Base-by-base conservation (phyloP, 2,329 filamentous ascomycete genomes). In the Camptophora hylomeconis region DNA sequence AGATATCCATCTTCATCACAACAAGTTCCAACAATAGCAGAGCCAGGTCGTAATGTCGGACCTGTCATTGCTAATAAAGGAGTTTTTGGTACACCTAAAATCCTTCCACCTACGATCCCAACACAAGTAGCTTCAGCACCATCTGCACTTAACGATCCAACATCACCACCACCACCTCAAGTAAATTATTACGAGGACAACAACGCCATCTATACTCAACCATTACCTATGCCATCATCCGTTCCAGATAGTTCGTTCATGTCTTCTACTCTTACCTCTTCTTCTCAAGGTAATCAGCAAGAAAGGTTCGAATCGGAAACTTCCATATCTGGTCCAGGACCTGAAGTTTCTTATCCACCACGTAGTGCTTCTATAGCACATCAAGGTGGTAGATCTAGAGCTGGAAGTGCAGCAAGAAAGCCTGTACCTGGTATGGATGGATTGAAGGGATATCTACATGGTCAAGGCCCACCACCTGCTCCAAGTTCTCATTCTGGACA, bases 101-200 rank as follows among this genome's bases (percentile, higher is more conserved):
- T n/a, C n/a, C n/a, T n/a, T n/a, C n/a, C n/a, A n/a, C n/a, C n/a
- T n/a, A n/a, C n/a, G n/a, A n/a, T n/a, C n/a, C n/a, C n/a, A n/a
- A n/a, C n/a, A n/a, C n/a, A n/a, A n/a, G n/a, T n/a, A n/a, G n/a
- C n/a, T n/a, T n/a, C n/a, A n/a, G n/a, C n/a, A n/a, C 21, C 25
- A 17, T 25, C 13, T 29, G 20, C 13, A 15, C 12, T 18, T 21
- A 14, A 23, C 24, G 18, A 7, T n/a, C 19, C 15, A 17, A 32
- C 19, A n/a, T 30, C 25, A 12, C 7, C 24, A 14, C 31, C 28
- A 10, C 27, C 30, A 3, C 27, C 26, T 3, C 28, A 24, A 18
- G 36, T 41, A 4, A 40, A 37, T 24, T 42, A 45, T 21, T 45
- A 39, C 17, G 38, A 45, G 26, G 38, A 45, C 20, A 36, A 29